These are phyloP conservation scores for Scedosporium boydii DNA, from an alignment of 2,329 filamentous ascomycete species.

Conservation along the genomic window DNA sequence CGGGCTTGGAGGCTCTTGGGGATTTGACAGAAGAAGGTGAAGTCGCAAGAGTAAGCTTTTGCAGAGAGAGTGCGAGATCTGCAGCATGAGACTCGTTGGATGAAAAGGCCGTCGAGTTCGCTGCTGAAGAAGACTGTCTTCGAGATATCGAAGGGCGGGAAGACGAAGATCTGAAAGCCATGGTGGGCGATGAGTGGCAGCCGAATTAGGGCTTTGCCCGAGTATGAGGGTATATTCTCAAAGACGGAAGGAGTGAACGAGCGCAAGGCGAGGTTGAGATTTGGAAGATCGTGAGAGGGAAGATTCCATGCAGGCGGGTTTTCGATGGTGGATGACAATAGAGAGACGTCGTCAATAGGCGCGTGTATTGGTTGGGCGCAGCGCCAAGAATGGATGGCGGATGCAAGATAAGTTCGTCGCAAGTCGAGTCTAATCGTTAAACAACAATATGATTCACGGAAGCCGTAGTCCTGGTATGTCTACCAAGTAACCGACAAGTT, in stretches of 20 bases:
- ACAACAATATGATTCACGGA: no score
- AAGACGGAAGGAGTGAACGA: neutral
- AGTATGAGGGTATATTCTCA: neutral
- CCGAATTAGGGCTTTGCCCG: neutral
- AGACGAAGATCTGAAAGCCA: slow-evolving; percentile 8
- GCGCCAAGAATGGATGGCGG: no score
- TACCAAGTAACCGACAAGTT: no score
- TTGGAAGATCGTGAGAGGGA: neutral
- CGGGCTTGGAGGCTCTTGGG: neutral
- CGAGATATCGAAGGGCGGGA: slow-evolving; percentile 9
- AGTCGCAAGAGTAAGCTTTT: slow-evolving; percentile 4
- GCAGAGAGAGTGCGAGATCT: slow-evolving; percentile 4
- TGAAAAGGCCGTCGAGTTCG: neutral
- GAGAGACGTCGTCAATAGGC: neutral
- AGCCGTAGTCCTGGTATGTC: no score
- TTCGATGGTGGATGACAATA: neutral
- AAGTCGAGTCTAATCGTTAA: no score
- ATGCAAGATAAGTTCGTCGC: no score
- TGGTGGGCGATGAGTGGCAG: neutral
- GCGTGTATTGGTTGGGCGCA: no score
- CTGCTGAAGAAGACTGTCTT: slow-evolving; percentile 2
- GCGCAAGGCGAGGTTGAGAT: neutral
- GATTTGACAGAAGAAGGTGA: neutral
- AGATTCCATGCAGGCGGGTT: neutral
- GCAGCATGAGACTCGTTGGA: neutral